These are phyloP conservation scores for Raphanus sativus DNA, from an alignment of 345 rosid species.

Conservation along the genomic window DNA sequence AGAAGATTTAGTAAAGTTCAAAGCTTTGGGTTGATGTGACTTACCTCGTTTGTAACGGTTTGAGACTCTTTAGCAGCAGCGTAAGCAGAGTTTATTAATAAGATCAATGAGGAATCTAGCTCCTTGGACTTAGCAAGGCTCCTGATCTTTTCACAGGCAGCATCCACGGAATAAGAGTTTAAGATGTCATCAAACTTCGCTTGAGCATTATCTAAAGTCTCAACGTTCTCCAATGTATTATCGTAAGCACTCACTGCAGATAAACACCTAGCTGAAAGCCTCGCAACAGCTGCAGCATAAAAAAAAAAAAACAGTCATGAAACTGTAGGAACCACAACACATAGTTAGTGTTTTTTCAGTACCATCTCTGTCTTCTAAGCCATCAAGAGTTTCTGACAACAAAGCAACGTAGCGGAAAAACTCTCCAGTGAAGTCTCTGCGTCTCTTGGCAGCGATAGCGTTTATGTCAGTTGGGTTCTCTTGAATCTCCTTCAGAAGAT, in stretches of 20 bases:
- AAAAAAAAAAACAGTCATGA: background rate
- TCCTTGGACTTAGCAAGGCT: slow-evolving; percentile 85
- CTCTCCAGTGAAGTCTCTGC: slow-evolving; percentile 78
- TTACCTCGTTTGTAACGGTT: slow-evolving; percentile 77
- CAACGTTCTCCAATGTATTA: slow-evolving; percentile 68
- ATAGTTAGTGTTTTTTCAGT: background rate
- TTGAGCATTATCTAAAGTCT: slow-evolving; percentile 75
- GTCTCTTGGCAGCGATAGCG: slow-evolving; percentile 67
- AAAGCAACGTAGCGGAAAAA: slow-evolving; percentile 66
- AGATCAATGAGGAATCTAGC: slow-evolving; percentile 84
- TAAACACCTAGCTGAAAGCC: slow-evolving; percentile 85
- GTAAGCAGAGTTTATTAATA: slow-evolving; percentile 81
- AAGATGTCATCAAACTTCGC: slow-evolving; percentile 85
- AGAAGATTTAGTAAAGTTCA: slow-evolving; percentile 3
- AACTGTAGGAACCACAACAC: background rate
- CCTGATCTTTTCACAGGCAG: slow-evolving; percentile 84
- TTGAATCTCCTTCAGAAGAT: slow-evolving; percentile 75
- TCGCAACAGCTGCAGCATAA: slow-evolving; percentile 60
- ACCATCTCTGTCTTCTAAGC: slow-evolving; percentile 90
- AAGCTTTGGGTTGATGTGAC: background rate
- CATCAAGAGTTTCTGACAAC: slow-evolving; percentile 65
- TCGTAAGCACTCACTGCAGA: slow-evolving; percentile 83
- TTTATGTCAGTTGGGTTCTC: slow-evolving; percentile 78
- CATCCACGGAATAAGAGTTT: slow-evolving; percentile 71
- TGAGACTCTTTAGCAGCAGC: slow-evolving; percentile 85